These are phyloP conservation scores for Fusarium camptoceras DNA, from an alignment of 2,329 filamentous ascomycete species.

Conservation along the genomic window DNA sequence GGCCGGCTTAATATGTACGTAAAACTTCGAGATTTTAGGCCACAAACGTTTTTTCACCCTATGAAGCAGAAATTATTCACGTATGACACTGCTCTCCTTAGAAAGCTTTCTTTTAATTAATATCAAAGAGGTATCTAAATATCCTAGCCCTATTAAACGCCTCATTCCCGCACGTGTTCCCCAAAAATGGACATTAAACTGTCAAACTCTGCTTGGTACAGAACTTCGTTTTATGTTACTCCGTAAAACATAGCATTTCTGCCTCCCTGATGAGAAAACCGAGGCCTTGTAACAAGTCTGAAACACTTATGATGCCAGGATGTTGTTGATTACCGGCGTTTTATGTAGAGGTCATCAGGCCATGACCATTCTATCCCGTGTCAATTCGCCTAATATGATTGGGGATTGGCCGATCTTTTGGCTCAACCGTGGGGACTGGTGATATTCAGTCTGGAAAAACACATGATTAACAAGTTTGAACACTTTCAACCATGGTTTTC, in stretches of 20 bases:
- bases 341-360: background rate
- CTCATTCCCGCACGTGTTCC: background rate
- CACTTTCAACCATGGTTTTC: background rate
- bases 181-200: background rate
- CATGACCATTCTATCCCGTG: background rate
- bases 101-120: background rate
- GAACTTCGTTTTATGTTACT: background rate
- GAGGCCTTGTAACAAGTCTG: background rate
- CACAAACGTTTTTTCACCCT: background rate
- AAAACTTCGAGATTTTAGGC: background rate
- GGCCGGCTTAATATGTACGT: constrained; percentile 6
- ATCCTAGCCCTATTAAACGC: background rate
- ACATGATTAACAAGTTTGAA: background rate
- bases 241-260: background rate
- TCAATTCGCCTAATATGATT: background rate
- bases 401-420: background rate
- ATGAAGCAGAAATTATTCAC: background rate
- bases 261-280: background rate
- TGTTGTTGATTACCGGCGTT: background rate
- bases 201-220: background rate
- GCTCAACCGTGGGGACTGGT: no score
- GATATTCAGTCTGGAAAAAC: background rate
- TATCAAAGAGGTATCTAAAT: background rate
- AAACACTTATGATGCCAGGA: background rate
- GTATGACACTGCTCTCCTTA: background rate